Conservation (phyloP, 345 rosid species). For the Raphanus sativus region DNA sequence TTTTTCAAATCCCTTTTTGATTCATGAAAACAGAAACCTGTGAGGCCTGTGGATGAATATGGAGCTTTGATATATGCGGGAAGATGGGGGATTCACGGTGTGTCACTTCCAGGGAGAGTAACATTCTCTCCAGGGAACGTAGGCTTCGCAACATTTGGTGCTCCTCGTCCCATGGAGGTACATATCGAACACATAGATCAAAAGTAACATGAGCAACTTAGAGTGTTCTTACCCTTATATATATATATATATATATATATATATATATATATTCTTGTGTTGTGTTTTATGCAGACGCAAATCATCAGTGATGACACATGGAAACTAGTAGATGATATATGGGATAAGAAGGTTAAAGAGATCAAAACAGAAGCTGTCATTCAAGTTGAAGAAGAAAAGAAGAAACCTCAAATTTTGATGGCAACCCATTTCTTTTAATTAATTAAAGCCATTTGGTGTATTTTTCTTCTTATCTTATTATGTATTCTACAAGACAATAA, state of each 20-base stretch:
- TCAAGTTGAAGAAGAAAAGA: constrained; percentile 67
- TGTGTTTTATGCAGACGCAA: constrained; percentile 61
- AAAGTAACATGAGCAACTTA: background rate
- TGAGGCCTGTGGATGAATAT: constrained; percentile 54
- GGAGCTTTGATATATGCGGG: background rate
- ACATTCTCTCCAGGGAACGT: constrained; percentile 97
- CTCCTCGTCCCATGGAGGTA: constrained; percentile 89
- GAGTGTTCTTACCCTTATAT: background rate
- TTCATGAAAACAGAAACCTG: constrained; percentile 52
- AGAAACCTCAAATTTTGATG: constrained; percentile 82
- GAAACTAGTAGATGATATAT: constrained; percentile 78
- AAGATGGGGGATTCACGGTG: constrained; percentile 55
- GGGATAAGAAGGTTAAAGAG: constrained; percentile 75
- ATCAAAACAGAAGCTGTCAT: constrained; percentile 57
- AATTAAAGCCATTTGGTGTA: background rate
- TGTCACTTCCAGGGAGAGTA: constrained; percentile 84
- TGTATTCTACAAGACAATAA: background rate
- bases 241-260: too few species aligned
- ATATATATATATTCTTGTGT: too few species aligned
- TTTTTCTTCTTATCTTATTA: background rate
- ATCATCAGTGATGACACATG: constrained; percentile 74
- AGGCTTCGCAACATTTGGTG: constrained; percentile 91
- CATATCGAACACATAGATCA: constrained; percentile 5
- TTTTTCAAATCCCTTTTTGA: background rate
- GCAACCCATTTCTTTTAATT: constrained; percentile 82